Evolutionary conservation across 2,329 filamentous ascomycete genomes (phyloP).

Genomic region (Plectosphaerella cucumerina): DNA sequence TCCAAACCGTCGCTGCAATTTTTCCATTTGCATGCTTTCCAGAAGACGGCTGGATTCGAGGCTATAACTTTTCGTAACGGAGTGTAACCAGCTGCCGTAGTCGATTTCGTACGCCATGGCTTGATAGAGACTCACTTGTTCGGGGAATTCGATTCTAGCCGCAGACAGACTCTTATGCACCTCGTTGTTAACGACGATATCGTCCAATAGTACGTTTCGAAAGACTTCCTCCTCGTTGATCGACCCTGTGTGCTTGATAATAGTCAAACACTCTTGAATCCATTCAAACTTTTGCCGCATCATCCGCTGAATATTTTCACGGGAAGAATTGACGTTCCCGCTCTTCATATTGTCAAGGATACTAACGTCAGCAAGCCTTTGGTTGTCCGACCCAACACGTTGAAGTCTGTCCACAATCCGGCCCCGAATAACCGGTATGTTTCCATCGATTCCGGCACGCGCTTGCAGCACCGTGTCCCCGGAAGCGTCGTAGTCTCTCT

Average conservation of each 20-base stretch:
- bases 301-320: not conserved
- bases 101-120: not conserved
- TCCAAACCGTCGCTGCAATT: slow-evolving; percentile 1
- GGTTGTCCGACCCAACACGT: not conserved
- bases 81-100: not conserved
- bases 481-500: slow-evolving; percentile 2
- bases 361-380: slow-evolving; percentile 1
- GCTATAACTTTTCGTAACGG: not conserved
- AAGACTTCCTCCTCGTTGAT: slow-evolving; percentile 2
- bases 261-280: not conserved
- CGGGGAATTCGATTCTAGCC: not conserved
- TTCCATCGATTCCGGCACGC: not conserved
- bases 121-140: not conserved
- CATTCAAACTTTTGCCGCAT: not conserved
- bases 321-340: not conserved
- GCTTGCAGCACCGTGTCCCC: slow-evolving; percentile 1
- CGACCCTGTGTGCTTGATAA: not conserved
- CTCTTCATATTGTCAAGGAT: not conserved
- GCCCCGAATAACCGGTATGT: slow-evolving; percentile 1
- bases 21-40: slow-evolving; percentile 1
- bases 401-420: slow-evolving; percentile 1
- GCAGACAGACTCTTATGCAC: slow-evolving; percentile 1
- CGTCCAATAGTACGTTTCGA: not conserved
- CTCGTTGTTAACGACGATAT: not conserved
- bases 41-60: not conserved